These are phyloP conservation scores for Silene uniflora DNA, from an alignment of 148 eudicot species.

Conservation along the genomic window DNA sequence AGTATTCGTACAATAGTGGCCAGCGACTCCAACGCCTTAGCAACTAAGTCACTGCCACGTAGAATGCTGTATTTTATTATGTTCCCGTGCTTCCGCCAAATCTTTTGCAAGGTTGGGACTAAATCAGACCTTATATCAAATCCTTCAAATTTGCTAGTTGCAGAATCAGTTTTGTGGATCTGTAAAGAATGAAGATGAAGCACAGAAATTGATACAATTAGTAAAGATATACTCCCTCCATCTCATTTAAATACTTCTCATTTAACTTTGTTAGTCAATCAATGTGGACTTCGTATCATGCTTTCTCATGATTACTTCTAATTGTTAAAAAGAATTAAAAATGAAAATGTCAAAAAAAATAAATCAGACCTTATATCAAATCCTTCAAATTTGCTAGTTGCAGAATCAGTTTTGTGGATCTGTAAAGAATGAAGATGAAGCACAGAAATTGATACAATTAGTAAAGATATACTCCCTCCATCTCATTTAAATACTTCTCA, in stretches of 20 bases:
- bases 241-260: too few species aligned
- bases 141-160: constrained; percentile 10
- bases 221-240: too few species aligned
- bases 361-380: background rate
- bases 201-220: background rate
- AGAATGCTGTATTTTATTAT: background rate
- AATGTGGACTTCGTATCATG: too few species aligned
- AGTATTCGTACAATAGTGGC: constrained; percentile 8
- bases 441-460: background rate
- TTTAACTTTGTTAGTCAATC: too few species aligned
- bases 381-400: constrained; percentile 10
- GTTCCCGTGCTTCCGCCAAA: constrained; percentile 22
- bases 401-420: background rate
- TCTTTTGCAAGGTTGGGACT: constrained; percentile 20
- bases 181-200: background rate
- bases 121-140: background rate
- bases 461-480: too few species aligned
- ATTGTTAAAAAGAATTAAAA: too few species aligned
- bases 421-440: background rate
- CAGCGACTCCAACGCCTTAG: constrained; percentile 17
- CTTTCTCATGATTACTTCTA: too few species aligned
- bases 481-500: too few species aligned
- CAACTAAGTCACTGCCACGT: background rate
- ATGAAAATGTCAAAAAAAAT: too few species aligned
- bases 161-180: background rate